Conservation (phyloP, 2,329 filamentous ascomycete genomes). For the Parascedosporium putredinis region DNA sequence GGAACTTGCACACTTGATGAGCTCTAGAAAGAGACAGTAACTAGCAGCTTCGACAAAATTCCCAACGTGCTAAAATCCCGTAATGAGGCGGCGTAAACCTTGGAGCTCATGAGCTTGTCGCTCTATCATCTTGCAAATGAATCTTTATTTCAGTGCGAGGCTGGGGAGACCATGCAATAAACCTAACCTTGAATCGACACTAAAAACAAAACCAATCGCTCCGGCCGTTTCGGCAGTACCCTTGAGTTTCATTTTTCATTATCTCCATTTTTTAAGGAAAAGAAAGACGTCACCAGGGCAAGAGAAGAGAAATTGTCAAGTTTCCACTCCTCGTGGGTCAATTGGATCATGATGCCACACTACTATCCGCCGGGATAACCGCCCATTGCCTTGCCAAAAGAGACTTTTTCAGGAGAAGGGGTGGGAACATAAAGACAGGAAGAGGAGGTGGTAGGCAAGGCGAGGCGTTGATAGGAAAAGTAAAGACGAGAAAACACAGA, state of each 20-base stretch:
- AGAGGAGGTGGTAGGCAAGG: neutral
- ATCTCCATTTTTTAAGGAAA: no score
- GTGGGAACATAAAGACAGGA: neutral
- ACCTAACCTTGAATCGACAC: neutral
- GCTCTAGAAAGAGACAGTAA: neutral
- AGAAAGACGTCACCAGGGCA: neutral
- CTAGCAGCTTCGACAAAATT: no score
- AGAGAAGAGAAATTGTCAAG: neutral
- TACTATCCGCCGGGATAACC: neutral
- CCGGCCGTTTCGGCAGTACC: neutral
- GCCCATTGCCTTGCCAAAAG: neutral
- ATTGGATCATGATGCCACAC: neutral
- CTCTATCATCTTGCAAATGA: neutral
- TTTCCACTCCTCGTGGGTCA: conserved; percentile 3
- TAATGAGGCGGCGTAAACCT: no score
- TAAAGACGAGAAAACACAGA: neutral
- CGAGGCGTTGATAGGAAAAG: neutral
- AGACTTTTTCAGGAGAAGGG: neutral
- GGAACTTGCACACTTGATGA: no score
- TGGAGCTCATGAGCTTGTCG: neutral
- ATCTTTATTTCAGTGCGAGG: neutral
- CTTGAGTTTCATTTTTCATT: neutral
- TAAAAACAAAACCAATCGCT: neutral
- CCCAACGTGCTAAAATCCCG: no score
- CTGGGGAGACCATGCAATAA: neutral